Percentiles rank a stretch among this genome's conserved stretches.
Evolutionary conservation across 768 basidiomycete species (phyloP).

Genomic region (Russula abietina): DNA sequence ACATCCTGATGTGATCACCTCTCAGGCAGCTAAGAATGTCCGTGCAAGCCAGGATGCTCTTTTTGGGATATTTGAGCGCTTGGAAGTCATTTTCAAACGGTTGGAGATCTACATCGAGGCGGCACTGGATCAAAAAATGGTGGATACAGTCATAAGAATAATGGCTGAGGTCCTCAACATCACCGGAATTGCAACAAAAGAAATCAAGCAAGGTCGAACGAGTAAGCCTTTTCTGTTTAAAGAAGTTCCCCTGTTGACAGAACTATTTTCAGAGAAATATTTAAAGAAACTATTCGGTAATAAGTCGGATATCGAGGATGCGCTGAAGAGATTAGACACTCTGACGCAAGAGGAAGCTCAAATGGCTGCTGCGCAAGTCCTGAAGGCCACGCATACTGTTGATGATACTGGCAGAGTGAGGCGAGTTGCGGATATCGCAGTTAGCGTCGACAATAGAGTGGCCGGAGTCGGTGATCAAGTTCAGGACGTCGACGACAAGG

Average conservation of each 20-base stretch:
- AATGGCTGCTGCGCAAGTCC: not conserved
- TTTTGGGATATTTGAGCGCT: not conserved
- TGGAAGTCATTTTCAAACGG: not conserved
- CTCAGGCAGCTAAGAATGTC: not conserved
- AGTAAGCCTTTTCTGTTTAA: not conserved
- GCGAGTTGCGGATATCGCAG: not conserved
- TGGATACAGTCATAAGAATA: not conserved
- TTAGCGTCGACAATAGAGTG: not conserved
- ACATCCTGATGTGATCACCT: not conserved
- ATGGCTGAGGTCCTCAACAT: not conserved
- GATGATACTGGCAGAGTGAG: not conserved
- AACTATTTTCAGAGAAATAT: not conserved
- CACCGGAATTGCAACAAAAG: not conserved
- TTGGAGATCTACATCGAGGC: not conserved
- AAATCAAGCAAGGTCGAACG: not conserved
- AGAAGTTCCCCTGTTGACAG: not conserved
- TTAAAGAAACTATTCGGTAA: not conserved
- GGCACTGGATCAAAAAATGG: not conserved
- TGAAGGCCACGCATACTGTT: not conserved
- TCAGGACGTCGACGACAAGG: too few relatives aligned
- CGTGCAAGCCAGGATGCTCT: not conserved
- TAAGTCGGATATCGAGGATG: not conserved
- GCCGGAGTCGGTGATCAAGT: not conserved
- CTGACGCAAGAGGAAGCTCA: not conserved
- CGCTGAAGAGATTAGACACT: not conserved